Conservation (phyloP, 1,284 basidiomycete species). For the Ganoderma boninense region DNA sequence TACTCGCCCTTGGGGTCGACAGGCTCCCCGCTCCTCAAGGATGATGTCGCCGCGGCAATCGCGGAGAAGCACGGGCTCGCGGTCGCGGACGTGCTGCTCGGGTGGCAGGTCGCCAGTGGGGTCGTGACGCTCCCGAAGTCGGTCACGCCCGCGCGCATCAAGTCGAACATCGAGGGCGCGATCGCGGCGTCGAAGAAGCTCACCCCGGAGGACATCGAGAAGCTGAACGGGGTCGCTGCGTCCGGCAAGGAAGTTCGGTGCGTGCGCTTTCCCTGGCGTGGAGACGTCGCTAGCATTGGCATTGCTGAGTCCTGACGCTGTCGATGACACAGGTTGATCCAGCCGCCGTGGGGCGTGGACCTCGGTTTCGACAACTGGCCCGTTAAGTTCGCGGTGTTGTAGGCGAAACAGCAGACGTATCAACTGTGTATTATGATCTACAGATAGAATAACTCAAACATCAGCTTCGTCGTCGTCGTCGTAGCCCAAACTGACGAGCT, state of each 20-base stretch:
- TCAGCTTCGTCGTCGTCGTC: too few relatives aligned
- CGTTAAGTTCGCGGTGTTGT: slow-evolving; percentile 16
- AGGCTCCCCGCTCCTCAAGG: slow-evolving; percentile 72
- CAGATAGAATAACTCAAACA: neutral
- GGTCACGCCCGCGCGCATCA: slow-evolving; percentile 79
- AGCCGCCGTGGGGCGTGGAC: slow-evolving; percentile 74
- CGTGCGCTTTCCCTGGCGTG: slow-evolving; percentile 20
- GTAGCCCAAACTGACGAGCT: too few relatives aligned
- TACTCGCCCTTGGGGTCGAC: slow-evolving; percentile 89
- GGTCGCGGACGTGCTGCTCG: slow-evolving; percentile 71
- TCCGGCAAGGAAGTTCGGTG: slow-evolving; percentile 74
- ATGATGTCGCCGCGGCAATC: slow-evolving; percentile 71
- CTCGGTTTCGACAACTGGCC: slow-evolving; percentile 78
- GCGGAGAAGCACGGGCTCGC: slow-evolving; percentile 68
- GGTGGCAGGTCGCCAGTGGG: slow-evolving; percentile 73
- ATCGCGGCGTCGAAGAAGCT: slow-evolving; percentile 59
- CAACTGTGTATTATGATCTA: slow-evolving; percentile 6
- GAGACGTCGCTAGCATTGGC: too few relatives aligned
- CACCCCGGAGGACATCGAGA: slow-evolving; percentile 64
- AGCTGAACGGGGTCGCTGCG: slow-evolving; percentile 73
- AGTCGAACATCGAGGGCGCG: slow-evolving; percentile 69
- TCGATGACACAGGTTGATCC: slow-evolving; percentile 52
- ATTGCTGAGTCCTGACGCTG: slow-evolving; percentile 10
- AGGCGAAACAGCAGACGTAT: neutral
- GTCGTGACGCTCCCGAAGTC: slow-evolving; percentile 80